Evolutionary conservation across 495 filamentous ascomycete species (phyloP), one percentile per base, ranked within the genome.

Genomic region (Aspergillus bridgeri): DNA sequence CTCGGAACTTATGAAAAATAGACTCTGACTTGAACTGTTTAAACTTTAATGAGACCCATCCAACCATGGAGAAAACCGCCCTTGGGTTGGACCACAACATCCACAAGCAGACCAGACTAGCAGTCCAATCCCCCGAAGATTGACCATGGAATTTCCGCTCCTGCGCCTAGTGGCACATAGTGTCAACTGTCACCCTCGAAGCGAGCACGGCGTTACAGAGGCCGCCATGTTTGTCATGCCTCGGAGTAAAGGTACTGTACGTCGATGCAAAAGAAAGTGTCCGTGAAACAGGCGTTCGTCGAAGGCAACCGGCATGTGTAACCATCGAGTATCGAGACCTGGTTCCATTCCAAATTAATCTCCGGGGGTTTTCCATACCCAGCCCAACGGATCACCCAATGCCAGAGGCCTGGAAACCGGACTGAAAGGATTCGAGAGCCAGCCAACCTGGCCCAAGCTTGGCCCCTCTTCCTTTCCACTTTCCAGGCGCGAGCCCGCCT

Each of bases 391-490:
- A 56, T 43, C 56, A 45, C 49, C 49, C 51, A 48, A 18, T 50
- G 48, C 60, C 60, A 59, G 44, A 53, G 19, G 42, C 38, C 52
- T 59, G 60, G 60, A 43, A 59, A 49, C n/a, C n/a, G 18, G 15
- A 22, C 33, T 29, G 33, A 38, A 38, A 29, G 27, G 21, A 51
- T 58, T 45, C 22, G 21, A 54, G 42, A 47, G 29, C 42, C 48
- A 53, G 48, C 56, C 43, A 42, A 47, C 52, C 48, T 62, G 60
- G 60, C 33, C 56, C 29, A 55, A 55, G 56, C 61, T 53, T 58
- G 44, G 49, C 38, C 48, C 22, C 21, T 38, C 13, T 23, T 33
- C 23, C 17, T 29, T 38, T 27, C 25, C 25, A 27, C 18, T 23
- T 52, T 33, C 49, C 25, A 51, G 27, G 50, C n/a, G 24, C 27